Conservation (phyloP, 2,329 filamentous ascomycete species). For the Pestalotiopsis fici region DNA sequence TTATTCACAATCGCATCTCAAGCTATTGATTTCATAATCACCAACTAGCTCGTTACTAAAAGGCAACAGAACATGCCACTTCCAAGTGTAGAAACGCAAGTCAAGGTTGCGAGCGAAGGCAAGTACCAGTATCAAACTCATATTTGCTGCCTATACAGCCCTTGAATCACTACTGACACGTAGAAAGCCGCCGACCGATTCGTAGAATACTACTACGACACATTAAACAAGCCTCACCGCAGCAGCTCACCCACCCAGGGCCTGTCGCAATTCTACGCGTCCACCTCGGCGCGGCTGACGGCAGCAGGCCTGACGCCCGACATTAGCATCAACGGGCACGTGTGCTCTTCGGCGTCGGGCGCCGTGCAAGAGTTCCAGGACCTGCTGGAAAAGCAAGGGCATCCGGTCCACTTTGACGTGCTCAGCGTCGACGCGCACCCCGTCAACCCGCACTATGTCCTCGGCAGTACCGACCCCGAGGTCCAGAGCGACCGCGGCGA, state of each 20-base stretch:
- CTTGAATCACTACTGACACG: neutral
- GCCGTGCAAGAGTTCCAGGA: slow-evolving; percentile 66
- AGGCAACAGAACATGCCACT: slow-evolving; percentile 17
- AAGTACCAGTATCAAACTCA: slow-evolving; percentile 12
- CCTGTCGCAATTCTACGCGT: slow-evolving; percentile 72
- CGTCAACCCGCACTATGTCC: slow-evolving; percentile 67
- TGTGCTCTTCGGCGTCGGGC: slow-evolving; percentile 40
- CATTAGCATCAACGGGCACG: slow-evolving; percentile 80
- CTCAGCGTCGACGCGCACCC: slow-evolving; percentile 78
- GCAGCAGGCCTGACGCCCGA: slow-evolving; percentile 56
- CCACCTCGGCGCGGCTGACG: slow-evolving; percentile 53
- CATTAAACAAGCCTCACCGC: slow-evolving; percentile 62
- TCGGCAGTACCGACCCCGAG: slow-evolving; percentile 53
- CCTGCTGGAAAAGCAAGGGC: slow-evolving; percentile 63
- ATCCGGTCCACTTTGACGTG: slow-evolving; percentile 60
- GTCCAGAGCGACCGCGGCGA: slow-evolving; percentile 47
- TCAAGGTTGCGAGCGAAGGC: slow-evolving; percentile 36
- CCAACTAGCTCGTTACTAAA: neutral
- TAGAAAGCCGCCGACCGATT: slow-evolving; percentile 69
- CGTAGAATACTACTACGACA: slow-evolving; percentile 72
- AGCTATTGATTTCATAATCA: neutral
- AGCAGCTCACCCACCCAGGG: slow-evolving; percentile 42
- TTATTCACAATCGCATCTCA: neutral
- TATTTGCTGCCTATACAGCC: neutral
- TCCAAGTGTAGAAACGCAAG: slow-evolving; percentile 25